These are phyloP conservation scores for Lichtheimia ramosa DNA, from an alignment of 371 early-diverging fungal genomes.

Conservation along the genomic window DNA sequence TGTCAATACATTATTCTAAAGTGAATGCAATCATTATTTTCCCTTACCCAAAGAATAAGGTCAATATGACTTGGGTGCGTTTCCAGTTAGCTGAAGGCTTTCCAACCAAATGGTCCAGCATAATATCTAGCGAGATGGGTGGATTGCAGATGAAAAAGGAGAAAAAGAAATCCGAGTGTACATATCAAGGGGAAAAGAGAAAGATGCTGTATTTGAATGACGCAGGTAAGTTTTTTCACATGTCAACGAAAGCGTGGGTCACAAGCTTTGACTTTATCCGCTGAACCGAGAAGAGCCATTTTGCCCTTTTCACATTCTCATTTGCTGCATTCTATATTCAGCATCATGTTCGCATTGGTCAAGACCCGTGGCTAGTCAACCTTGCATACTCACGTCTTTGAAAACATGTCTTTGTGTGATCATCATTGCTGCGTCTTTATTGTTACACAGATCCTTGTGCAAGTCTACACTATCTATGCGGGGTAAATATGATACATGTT, in stretches of 20 bases:
- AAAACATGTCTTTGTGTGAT: too few species aligned
- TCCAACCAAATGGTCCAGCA: slow-evolving; percentile 92
- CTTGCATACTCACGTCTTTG: too few species aligned
- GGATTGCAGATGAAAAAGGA: not conserved
- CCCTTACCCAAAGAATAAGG: slow-evolving; percentile 60
- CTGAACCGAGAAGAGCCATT: not conserved
- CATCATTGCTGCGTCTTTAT: too few species aligned
- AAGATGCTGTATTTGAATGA: not conserved
- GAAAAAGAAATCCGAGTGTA: not conserved
- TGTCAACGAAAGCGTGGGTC: slow-evolving; percentile 2
- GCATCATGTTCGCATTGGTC: too few species aligned
- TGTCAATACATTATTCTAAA: not conserved
- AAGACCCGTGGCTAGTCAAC: too few species aligned
- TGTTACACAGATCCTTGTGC: too few species aligned
- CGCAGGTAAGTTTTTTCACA: not conserved
- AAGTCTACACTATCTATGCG: too few species aligned
- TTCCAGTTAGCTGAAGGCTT: slow-evolving; percentile 91
- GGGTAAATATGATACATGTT: too few species aligned
- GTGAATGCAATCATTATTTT: not conserved
- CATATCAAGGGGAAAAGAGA: not conserved
- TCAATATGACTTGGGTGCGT: slow-evolving; percentile 73
- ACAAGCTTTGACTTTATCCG: slow-evolving; percentile 1
- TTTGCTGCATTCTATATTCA: too few species aligned
- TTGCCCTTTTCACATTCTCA: too few species aligned
- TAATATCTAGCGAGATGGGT: slow-evolving; percentile 20